These are phyloP conservation scores for Rutidosis leptorrhynchoides DNA, from an alignment of 129 eudicot genomes.

Conservation along the genomic window DNA sequence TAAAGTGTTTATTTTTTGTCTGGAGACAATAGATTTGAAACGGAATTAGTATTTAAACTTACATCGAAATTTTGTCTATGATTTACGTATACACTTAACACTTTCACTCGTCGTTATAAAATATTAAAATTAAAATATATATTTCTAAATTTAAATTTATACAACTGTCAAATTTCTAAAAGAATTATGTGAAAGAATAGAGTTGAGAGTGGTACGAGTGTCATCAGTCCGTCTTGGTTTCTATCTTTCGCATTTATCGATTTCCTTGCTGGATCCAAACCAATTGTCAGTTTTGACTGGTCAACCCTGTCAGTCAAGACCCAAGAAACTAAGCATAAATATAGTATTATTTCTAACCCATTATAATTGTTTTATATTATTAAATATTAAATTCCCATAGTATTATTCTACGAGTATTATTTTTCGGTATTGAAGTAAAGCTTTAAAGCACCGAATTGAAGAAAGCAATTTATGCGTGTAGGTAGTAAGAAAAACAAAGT, in stretches of 20 bases:
- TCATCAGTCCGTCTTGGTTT: conserved; percentile 28
- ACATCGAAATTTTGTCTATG: no score
- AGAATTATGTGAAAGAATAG: neutral
- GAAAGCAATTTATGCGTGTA: neutral
- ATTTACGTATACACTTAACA: no score
- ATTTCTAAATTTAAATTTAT: neutral
- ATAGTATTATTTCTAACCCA: neutral
- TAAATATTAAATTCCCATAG: no score
- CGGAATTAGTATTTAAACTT: no score
- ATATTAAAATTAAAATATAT: no score
- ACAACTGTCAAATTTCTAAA: neutral
- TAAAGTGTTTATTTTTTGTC: no score
- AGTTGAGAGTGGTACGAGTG: no score
- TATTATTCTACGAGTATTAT: no score
- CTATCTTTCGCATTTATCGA: conserved; percentile 40
- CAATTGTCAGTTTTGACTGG: conserved; percentile 47
- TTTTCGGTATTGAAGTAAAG: neutral
- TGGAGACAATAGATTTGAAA: no score
- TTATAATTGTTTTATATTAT: no score
- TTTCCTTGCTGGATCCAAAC: conserved; percentile 42
- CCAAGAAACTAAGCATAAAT: conserved; percentile 31
- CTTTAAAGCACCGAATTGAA: neutral
- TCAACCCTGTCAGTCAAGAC: conserved; percentile 35
- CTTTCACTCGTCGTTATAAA: no score
- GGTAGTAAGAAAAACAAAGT: no score